Base-by-base conservation (phyloP, 2,329 filamentous ascomycete species). In the Aspergillus vadensis region DNA sequence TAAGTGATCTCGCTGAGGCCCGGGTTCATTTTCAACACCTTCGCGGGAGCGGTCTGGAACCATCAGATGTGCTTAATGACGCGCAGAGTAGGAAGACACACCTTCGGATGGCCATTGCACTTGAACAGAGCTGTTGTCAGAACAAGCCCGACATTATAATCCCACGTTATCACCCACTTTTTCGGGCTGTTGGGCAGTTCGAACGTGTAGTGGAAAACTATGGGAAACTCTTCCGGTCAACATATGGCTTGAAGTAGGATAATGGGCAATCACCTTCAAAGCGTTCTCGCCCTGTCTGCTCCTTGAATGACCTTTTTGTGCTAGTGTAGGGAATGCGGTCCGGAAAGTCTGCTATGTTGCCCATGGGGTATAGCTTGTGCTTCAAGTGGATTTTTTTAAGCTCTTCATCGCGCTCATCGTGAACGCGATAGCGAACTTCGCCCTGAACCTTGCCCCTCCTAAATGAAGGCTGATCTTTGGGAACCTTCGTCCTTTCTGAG, bases 111-210 rank as follows among this genome's bases (percentile, higher is more conserved):
- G 65, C 89, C 88, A 73, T 88, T 89, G 66, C 91, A 92, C 76
- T 97, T 97, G 84, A 98, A 98, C 73, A 98, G 91, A 27, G 92
- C 90, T 2, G 93, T 97, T 77, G 96, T 96, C 63, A 94, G 88
- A 63, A 98, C 93, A 30, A 98, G 87, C 8, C 95, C 95, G 63
- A 94, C 87, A 69, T 96, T 94, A 79, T 97, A 97, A 76, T 99
- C 95, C 95, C 95, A 99, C 86, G 97, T 92, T 62, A 98, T 88
- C 0, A 85, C 86, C 74, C 90, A 93, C 55, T 85, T 82, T 64
- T 82, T 83, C 2, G 25, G 30, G 9, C 88, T 83, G 49, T 90
- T 85, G 0, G 90, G 90, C 3, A 89, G 74, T 67, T 82, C 85
- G 81, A 96, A 97, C 38, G 86, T 87, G 76, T 97, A 98, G 69